Evolutionary conservation across 768 basidiomycete species (phyloP).

Genomic region (Phanerochaete sordida): DNA sequence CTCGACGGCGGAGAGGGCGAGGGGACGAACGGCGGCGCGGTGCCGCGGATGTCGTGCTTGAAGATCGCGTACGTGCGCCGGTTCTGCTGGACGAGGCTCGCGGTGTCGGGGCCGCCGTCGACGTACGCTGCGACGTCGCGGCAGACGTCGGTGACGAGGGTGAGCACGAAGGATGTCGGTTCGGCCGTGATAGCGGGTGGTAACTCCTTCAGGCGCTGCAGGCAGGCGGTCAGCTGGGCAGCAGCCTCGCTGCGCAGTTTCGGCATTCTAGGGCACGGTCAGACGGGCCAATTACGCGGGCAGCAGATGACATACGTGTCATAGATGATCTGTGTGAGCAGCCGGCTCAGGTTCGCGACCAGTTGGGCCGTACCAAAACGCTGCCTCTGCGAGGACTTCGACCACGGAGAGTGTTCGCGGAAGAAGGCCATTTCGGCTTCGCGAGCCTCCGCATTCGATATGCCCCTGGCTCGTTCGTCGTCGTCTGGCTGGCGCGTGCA

Average conservation of each 20-base stretch:
- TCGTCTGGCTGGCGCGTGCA: constrained; percentile 69
- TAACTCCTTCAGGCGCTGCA: constrained; percentile 24
- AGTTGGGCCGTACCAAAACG: constrained; percentile 58
- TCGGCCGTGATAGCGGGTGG: constrained; percentile 28
- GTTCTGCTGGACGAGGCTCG: constrained; percentile 32
- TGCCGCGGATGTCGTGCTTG: constrained; percentile 32
- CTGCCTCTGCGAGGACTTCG: constrained; percentile 33
- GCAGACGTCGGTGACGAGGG: constrained; percentile 32
- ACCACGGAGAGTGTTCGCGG: constrained; percentile 36
- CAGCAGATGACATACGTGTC: not conserved
- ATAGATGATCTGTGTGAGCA: constrained; percentile 30
- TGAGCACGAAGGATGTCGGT: constrained; percentile 35
- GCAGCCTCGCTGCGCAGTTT: constrained; percentile 26
- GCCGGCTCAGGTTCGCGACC: constrained; percentile 45
- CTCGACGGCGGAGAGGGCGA: not conserved
- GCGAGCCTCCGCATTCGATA: constrained; percentile 38
- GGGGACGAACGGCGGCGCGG: constrained; percentile 39
- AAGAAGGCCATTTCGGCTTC: constrained; percentile 45
- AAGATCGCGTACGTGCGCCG: constrained; percentile 30
- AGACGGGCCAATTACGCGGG: not conserved
- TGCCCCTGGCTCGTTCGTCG: constrained; percentile 39
- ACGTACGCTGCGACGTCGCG: constrained; percentile 27
- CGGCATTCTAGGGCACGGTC: constrained; percentile 22
- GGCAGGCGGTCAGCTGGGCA: constrained; percentile 24
- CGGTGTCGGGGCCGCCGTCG: constrained; percentile 1